Evolutionary conservation across 139 green algal species (phyloP).

Genomic region (Pleodorina starrii): DNA sequence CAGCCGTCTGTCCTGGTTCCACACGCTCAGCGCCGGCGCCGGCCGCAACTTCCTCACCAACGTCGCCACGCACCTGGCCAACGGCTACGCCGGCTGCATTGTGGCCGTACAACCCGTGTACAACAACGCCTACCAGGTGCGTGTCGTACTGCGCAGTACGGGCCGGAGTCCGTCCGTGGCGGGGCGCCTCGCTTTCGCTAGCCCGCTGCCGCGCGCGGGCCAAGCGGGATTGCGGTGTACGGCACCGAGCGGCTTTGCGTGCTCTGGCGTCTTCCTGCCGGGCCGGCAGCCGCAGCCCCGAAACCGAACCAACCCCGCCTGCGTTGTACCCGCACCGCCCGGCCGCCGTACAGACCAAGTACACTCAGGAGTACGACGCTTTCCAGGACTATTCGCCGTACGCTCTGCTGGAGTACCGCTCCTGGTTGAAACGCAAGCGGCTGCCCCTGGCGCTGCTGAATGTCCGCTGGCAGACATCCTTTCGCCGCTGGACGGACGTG

Average conservation of each 20-base stretch:
- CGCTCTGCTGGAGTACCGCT: background rate
- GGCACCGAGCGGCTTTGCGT: too few species aligned
- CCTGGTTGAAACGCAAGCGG: background rate
- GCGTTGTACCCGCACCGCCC: too few species aligned
- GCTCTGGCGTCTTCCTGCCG: too few species aligned
- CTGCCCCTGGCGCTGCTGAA: background rate
- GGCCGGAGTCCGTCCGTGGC: too few species aligned
- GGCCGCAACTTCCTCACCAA: background rate
- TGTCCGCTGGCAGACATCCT: background rate
- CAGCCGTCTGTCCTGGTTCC: constrained; percentile 18
- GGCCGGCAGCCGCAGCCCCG: too few species aligned
- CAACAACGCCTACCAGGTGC: constrained; percentile 49
- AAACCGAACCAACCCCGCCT: too few species aligned
- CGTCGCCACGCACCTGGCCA: background rate
- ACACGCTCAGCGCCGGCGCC: background rate
- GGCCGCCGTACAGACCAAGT: constrained; percentile 42
- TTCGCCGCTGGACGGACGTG: constrained; percentile 6
- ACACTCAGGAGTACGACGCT: constrained; percentile 41
- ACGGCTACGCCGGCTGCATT: background rate
- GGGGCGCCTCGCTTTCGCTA: too few species aligned
- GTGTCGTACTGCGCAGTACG: too few species aligned
- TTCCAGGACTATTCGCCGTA: constrained; percentile 33
- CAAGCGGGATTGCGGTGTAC: too few species aligned
- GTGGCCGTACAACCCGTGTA: constrained; percentile 24
- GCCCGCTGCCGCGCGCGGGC: too few species aligned